Evolutionary conservation across 352 stramenopile species (phyloP).

Genomic region (Globisporangium okanoganense): DNA sequence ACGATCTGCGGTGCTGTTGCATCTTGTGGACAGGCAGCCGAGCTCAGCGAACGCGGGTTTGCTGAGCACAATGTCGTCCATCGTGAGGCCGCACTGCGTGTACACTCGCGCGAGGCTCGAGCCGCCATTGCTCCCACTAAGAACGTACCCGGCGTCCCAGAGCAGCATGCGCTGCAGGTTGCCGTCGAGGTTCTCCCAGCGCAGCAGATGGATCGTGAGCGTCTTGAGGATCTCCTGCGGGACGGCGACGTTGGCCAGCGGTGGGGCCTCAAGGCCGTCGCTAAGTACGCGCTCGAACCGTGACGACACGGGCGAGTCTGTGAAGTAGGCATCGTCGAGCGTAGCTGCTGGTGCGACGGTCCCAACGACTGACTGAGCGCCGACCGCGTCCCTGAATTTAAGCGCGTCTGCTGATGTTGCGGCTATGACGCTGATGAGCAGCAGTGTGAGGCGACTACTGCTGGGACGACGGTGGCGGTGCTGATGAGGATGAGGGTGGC

Average conservation of each 20-base stretch:
- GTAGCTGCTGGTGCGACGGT: neutral
- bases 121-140: constrained; percentile 7
- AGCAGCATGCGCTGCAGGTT: constrained; percentile 52
- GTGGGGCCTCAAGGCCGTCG: constrained; percentile 24
- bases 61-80: constrained; percentile 40
- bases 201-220: constrained; percentile 28
- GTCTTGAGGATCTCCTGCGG: constrained; percentile 11
- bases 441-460: neutral
- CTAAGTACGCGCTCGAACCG: constrained; percentile 26
- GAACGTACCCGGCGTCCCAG: constrained; percentile 46
- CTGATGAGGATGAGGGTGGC: neutral
- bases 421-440: neutral
- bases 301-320: constrained; percentile 18
- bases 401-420: neutral
- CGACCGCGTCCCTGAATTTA: neutral
- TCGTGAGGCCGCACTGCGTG: constrained; percentile 33
- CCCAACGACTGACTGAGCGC: neutral
- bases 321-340: constrained; percentile 4
- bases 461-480: neutral
- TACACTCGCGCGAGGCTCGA: constrained; percentile 16
- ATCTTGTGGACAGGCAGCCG: constrained; percentile 20
- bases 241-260: constrained; percentile 8
- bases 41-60: constrained; percentile 25
- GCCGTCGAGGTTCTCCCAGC: constrained; percentile 34
- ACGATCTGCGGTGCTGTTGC: neutral